Base-by-base conservation (phyloP, 805 yeast species). In the Candida pseudoglaebosa region DNA sequence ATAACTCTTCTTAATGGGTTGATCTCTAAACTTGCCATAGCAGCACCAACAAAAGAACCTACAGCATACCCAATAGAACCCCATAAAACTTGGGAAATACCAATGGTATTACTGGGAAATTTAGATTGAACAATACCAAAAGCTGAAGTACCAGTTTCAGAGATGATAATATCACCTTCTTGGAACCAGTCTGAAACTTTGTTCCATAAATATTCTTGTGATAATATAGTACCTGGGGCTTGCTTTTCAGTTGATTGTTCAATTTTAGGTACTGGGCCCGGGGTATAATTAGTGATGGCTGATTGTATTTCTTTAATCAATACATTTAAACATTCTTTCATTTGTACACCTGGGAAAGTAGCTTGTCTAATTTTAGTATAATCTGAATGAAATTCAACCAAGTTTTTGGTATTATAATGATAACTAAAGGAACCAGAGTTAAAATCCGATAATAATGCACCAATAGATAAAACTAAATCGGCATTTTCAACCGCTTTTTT, bases 341-440 rank as follows among this genome's bases (percentile, higher is more conserved):
- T 82, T 64, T 80, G 82, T 44, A 82, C 78, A 54, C 82, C 83
- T 47, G 82, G 82, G 75, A 77, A 82, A 28, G 77, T 73, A 42
- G 88, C 89, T 53, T 69, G 76, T 59, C 72, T 78, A 59, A 82
- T 77, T 67, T 81, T 81, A 57, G 80, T 77, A 69, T 78, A 72
- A 65, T 82, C 84, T 14, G 89, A 81, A 66, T 82, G 90, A 76
- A 82, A 80, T 67, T 82, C 90, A 48, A 82, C 77, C 54, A 82
- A 75, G 67, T 82, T 82, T 62, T 75, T 78, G 52, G 90, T 82
- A 62, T 78, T 74, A 70, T 81, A 81, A 41, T 82, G 74, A 67
- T 82, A 82, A 26, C 88, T 78, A 71, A 82, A 82, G 15, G 95
- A 83, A 58, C 95, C 95, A 36, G 95, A 86, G 75, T 86, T 86